Conservation (phyloP, 192 early-diverging fungal species). For the Coemansia sp. region DNA sequence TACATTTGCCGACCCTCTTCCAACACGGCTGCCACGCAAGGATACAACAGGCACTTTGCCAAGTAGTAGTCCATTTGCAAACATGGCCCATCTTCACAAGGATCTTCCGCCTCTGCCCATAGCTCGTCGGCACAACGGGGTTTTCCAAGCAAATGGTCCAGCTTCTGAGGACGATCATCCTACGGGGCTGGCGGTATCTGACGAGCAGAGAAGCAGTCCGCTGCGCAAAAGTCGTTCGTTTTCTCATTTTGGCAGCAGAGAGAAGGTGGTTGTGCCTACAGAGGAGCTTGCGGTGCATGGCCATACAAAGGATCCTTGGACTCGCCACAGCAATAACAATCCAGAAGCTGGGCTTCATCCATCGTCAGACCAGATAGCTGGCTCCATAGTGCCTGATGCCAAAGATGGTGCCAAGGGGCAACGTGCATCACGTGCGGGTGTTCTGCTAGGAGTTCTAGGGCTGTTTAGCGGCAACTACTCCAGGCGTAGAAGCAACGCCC, state of each 20-base stretch:
- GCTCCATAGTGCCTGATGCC: neutral
- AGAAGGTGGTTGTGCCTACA: neutral
- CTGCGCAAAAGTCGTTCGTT: conserved; percentile 7
- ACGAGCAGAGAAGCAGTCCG: neutral
- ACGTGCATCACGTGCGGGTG: conserved; percentile 12
- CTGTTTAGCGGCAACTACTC: conserved; percentile 17
- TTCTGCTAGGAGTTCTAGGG: conserved; percentile 29
- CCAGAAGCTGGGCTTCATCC: neutral
- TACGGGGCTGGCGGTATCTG: neutral
- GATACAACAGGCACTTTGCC: neutral
- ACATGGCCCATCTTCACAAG: conserved; percentile 22
- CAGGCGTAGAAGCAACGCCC: conserved; percentile 23
- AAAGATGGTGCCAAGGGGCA: neutral
- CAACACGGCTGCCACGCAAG: conserved; percentile 11
- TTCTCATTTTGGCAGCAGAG: conserved; percentile 10
- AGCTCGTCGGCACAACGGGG: neutral
- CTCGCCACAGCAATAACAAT: neutral
- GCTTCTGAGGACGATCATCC: neutral
- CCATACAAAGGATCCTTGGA: neutral
- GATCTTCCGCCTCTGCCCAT: conserved; percentile 28
- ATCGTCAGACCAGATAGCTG: neutral
- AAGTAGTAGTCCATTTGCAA: neutral
- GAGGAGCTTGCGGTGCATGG: neutral
- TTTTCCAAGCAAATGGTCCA: neutral
- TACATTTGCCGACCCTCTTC: neutral